Conservation (phyloP, 306 rosid genomes). For the Prunus mume region DNA sequence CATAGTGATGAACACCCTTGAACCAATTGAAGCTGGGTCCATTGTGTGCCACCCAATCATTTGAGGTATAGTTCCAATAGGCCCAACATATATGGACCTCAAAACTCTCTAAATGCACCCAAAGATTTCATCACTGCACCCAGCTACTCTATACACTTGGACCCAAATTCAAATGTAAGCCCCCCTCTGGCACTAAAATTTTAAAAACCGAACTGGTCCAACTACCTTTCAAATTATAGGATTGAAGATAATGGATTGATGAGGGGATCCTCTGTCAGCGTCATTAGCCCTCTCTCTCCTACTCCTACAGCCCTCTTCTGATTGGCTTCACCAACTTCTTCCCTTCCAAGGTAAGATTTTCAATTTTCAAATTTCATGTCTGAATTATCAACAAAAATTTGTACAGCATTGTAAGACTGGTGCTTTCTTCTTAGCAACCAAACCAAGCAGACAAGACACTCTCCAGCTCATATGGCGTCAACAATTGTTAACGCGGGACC, state of each 20-base stretch:
- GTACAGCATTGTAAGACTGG: too few species aligned
- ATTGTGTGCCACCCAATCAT: too few species aligned
- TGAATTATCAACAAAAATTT: neutral
- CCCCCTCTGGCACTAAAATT: too few species aligned
- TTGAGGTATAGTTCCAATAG: too few species aligned
- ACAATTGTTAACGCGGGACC: slow-evolving; percentile 46
- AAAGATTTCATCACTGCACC: too few species aligned
- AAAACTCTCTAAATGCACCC: too few species aligned
- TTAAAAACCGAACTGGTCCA: neutral
- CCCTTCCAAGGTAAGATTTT: slow-evolving; percentile 13
- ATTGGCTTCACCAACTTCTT: slow-evolving; percentile 22
- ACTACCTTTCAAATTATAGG: neutral
- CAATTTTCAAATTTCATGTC: neutral
- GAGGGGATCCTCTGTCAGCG: slow-evolving; percentile 1
- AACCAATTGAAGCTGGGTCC: too few species aligned
- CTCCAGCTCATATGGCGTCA: slow-evolving; percentile 42
- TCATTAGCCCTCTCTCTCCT: neutral
- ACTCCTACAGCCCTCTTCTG: neutral
- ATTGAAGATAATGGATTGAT: neutral
- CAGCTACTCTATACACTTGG: too few species aligned
- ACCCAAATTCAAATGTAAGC: too few species aligned
- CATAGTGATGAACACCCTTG: too few species aligned
- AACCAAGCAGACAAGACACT: neutral
- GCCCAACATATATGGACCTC: too few species aligned
- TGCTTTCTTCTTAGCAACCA: too few species aligned